Conservation (phyloP, 805 yeast species). For the Brettanomyces nanus region DNA sequence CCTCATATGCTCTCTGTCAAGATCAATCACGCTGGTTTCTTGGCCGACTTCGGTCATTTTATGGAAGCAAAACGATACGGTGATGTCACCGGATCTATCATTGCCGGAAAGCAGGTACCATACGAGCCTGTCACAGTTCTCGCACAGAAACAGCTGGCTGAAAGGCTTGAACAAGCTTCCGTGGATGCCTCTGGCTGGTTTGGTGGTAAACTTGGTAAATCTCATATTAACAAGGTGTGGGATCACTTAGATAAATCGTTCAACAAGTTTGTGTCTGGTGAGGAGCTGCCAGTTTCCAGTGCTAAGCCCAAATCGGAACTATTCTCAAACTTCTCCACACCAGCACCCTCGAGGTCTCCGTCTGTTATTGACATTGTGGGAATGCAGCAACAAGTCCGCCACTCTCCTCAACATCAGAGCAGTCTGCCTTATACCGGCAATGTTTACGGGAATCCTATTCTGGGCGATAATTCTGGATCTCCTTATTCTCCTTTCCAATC, state of each 20-base stretch:
- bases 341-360: conserved; percentile 53
- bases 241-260: conserved; percentile 78
- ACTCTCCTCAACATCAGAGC: background rate
- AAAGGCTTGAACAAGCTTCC: conserved; percentile 37
- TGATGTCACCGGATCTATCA: conserved; percentile 37
- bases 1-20: conserved; percentile 54
- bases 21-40: conserved; percentile 55
- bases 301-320: conserved; percentile 39
- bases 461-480: too few relatives aligned
- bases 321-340: conserved; percentile 59
- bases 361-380: conserved; percentile 29
- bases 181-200: conserved; percentile 58
- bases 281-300: conserved; percentile 42
- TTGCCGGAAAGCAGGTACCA: conserved; percentile 31
- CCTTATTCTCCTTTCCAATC: too few relatives aligned
- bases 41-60: conserved; percentile 60
- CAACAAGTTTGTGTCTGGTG: conserved; percentile 79
- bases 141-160: conserved; percentile 31
- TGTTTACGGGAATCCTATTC: too few relatives aligned
- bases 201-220: conserved; percentile 37
- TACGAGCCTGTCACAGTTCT: conserved; percentile 26
- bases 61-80: conserved; percentile 55
- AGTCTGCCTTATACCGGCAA: background rate
- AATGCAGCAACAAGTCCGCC: background rate
- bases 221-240: conserved; percentile 64